Base-by-base conservation (phyloP, 2,329 filamentous ascomycete species). In the Aspergillus arachidicola region DNA sequence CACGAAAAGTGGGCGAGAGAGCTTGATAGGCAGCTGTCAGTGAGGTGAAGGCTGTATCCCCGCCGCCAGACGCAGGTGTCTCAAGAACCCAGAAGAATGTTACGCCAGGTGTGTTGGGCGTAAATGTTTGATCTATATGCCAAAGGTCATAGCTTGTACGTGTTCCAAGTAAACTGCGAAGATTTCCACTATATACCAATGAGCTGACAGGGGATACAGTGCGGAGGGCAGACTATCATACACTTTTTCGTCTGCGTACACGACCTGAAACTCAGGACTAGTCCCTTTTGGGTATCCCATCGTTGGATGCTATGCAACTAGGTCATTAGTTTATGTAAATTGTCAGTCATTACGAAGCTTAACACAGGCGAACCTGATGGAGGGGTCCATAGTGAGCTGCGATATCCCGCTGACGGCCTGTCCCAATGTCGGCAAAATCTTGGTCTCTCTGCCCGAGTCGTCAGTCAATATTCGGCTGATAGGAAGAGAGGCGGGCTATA, bases 1-100 rank as follows among this genome's bases (percentile, higher is more conserved):
- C 59, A 19, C 63, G 57, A 11, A 64, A 64, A 16, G 57, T 23
- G n/a, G 63, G 60, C 4, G 51, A 64, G 7, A 64, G 63, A 2
- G 63, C 59, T 12, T 50, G 23, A 26, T 64, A 64, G 6, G 63
- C 63, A 36, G 57, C 60, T 7, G 57, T 57, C 30, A 64, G 45
- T 10, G 63, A 64, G 11, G 57, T 53, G 43, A 64, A 64, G 6
- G 60, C 63, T 14, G 60, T 64, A 32, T 62, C 59, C 1, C 62
- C 62, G 14, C 62, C 59, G 2, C 59, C 62, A 26, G 62, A 64
- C 23, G 50, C 57, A 9, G 59, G 62, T 14, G 55, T 53, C 45
- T 64, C 62, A 26, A 64, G 62, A 16, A 53, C 59, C 62, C 62
- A 59, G n/a, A 64, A 64, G 54, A 64, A 58, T 16, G 55, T 59